Conservation (phyloP, 2,329 filamentous ascomycete genomes). For the Diplodia corticola region DNA sequence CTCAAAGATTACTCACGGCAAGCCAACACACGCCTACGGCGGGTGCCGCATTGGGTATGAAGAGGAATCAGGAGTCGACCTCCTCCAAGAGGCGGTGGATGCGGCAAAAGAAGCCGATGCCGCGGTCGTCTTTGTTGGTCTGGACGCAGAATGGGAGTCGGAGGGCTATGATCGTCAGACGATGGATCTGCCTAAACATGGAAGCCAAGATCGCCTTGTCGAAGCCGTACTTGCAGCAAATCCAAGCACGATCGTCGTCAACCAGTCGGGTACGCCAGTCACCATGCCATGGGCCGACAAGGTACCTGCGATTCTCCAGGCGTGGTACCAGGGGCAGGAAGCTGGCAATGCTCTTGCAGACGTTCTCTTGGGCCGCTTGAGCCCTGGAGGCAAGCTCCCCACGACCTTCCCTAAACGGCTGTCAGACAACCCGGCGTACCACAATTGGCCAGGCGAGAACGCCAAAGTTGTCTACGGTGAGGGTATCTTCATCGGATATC, state of each 20-base stretch:
- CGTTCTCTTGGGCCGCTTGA: constrained; percentile 70
- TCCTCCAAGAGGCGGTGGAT: constrained; percentile 58
- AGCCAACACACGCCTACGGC: constrained; percentile 66
- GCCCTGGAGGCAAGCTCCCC: constrained; percentile 73
- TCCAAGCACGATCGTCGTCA: constrained; percentile 67
- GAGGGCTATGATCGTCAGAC: constrained; percentile 66
- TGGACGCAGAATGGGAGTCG: constrained; percentile 77
- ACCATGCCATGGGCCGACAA: constrained; percentile 68
- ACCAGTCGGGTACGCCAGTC: constrained; percentile 74
- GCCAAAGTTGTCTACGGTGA: constrained; percentile 69
- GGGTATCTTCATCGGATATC: constrained; percentile 71
- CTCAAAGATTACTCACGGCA: constrained; percentile 58
- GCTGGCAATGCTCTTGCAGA: constrained; percentile 79
- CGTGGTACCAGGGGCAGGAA: constrained; percentile 88
- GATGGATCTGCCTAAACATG: constrained; percentile 59
- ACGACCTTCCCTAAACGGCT: constrained; percentile 64
- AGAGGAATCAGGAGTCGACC: constrained; percentile 64
- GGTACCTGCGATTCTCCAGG: constrained; percentile 67
- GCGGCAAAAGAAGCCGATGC: constrained; percentile 71
- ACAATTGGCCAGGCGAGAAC: constrained; percentile 74
- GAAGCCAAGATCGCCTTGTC: constrained; percentile 65
- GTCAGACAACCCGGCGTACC: constrained; percentile 68
- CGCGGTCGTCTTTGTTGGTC: constrained; percentile 74
- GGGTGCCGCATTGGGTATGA: constrained; percentile 72
- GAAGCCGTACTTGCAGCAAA: constrained; percentile 64